A percentile compares a stretch with the other conserved stretches of the same genome.
Evolutionary conservation across 306 rosid species (phyloP).

Genomic region (Carpinus viminea): DNA sequence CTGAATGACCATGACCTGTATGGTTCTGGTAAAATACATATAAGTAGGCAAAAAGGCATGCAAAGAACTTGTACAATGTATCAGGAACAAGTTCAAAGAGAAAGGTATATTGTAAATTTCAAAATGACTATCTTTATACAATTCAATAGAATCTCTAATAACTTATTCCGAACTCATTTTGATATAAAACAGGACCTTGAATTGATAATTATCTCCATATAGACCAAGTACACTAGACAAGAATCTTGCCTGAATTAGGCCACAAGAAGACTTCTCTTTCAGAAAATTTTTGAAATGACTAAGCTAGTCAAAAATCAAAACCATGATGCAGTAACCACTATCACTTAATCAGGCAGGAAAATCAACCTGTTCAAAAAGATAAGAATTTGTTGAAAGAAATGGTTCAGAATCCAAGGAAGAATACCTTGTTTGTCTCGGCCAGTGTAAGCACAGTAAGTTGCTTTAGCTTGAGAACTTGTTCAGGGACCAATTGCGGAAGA

Average conservation of each 20-base stretch:
- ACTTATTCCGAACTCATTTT: not conserved
- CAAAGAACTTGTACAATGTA: not conserved
- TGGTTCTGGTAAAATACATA: not conserved
- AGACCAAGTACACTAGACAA: not conserved
- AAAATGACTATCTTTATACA: too few relatives aligned
- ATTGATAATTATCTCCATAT: not conserved
- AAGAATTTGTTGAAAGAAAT: not conserved
- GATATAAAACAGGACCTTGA: not conserved
- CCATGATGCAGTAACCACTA: not conserved
- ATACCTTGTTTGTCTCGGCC: slow-evolving; percentile 85
- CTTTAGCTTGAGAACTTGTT: slow-evolving; percentile 83
- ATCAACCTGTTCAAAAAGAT: slow-evolving; percentile 1
- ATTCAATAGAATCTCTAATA: not conserved
- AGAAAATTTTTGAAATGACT: not conserved
- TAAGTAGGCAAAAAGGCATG: not conserved
- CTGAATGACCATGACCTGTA: not conserved
- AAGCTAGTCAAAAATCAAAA: not conserved
- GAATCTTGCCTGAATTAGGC: not conserved
- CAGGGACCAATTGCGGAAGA: slow-evolving; percentile 67
- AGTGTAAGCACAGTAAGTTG: slow-evolving; percentile 99
- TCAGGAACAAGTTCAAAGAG: not conserved
- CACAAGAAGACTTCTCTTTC: not conserved
- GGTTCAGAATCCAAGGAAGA: slow-evolving; percentile 6
- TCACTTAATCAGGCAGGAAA: slow-evolving; percentile 13
- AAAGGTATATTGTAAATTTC: not conserved